Conservation (phyloP, 1,284 basidiomycete genomes). For the Heliocybe sulcata region DNA sequence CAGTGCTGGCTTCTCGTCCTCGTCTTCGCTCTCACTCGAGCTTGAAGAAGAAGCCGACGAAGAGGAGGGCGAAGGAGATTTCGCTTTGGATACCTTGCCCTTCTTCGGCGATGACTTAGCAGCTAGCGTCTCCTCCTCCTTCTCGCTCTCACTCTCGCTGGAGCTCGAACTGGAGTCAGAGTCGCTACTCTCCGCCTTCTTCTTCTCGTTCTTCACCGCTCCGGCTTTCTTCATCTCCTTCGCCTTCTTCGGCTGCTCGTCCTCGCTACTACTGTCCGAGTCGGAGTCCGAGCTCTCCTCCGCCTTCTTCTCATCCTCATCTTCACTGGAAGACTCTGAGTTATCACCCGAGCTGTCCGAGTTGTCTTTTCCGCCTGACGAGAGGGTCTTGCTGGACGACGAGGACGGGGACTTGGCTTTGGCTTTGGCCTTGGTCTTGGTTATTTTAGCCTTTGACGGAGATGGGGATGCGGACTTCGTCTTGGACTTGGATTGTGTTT, state of each 20-base stretch:
- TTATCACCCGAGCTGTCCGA: too few relatives aligned
- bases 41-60: neutral
- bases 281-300: too few relatives aligned
- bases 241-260: constrained; percentile 2
- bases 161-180: constrained; percentile 2
- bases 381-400: neutral
- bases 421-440: neutral
- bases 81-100: too few relatives aligned
- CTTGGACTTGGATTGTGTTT: too few relatives aligned
- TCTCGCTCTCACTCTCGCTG: constrained; percentile 5
- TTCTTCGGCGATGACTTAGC: neutral
- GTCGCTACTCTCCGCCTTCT: neutral
- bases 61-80: neutral
- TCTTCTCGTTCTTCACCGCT: neutral
- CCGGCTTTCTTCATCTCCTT: neutral
- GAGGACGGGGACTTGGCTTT: neutral
- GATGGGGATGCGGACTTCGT: too few relatives aligned
- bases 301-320: too few relatives aligned
- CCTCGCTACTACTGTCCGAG: too few relatives aligned
- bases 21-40: neutral
- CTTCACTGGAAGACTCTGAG: too few relatives aligned
- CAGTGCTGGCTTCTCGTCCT: neutral
- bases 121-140: constrained; percentile 5
- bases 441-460: neutral
- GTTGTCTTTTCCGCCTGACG: neutral